Percentiles rank a stretch among this genome's conserved stretches.
Conservation (phyloP, 257 asterid species). For the Paulownia fortunei region DNA sequence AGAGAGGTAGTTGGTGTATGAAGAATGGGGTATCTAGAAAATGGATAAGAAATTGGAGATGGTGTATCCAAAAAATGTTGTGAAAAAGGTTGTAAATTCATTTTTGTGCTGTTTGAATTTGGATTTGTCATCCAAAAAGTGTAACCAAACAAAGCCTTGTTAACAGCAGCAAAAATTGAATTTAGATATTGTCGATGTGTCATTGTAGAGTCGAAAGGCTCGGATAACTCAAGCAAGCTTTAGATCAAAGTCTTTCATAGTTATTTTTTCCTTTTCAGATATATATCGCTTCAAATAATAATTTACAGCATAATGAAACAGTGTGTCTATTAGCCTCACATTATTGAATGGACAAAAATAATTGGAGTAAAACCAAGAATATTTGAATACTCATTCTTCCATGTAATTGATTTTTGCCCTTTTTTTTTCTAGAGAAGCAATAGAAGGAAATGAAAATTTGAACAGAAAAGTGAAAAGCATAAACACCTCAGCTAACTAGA, state of each 20-base stretch:
- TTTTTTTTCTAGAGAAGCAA: slow-evolving; percentile 1
- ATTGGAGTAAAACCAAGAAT: neutral
- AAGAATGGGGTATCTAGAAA: neutral
- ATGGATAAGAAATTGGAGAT: neutral
- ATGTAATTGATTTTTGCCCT: neutral
- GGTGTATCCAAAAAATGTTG: neutral
- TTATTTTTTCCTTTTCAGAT: neutral
- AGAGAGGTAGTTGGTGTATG: neutral
- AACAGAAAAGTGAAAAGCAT: neutral
- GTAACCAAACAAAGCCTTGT: neutral
- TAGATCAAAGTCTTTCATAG: neutral
- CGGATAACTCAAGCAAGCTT: slow-evolving; percentile 6
- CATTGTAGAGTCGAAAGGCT: neutral
- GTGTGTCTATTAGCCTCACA: neutral
- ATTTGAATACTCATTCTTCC: slow-evolving; percentile 15
- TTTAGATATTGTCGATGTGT: neutral
- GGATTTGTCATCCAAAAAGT: neutral
- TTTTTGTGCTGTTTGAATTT: neutral
- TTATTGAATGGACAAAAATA: neutral
- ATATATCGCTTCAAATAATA: neutral
- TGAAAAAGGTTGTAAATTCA: neutral
- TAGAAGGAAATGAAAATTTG: neutral
- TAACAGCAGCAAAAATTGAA: neutral
- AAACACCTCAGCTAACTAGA: neutral
- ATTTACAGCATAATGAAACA: neutral